Evolutionary conservation across 257 asterid genomes (phyloP).

Genomic region (Solanum bulbocastanum): DNA sequence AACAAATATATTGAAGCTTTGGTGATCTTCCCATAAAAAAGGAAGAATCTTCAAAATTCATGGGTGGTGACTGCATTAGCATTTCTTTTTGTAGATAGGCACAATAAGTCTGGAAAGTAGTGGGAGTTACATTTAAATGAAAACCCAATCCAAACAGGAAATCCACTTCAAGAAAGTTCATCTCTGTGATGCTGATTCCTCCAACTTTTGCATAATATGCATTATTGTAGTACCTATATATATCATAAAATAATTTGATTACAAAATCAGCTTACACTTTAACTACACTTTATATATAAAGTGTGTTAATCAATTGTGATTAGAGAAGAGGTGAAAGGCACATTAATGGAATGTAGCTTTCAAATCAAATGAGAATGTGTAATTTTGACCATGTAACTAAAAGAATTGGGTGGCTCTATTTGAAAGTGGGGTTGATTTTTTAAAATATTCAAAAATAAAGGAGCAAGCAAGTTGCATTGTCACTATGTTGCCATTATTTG

Average conservation of each 20-base stretch:
- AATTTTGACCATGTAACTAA: constrained; percentile 15
- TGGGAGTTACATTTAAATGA: constrained; percentile 79
- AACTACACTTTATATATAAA: background rate
- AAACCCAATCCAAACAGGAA: constrained; percentile 84
- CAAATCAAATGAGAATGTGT: constrained; percentile 35
- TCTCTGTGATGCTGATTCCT: constrained; percentile 89
- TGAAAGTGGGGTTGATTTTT: background rate
- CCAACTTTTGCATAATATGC: constrained; percentile 96
- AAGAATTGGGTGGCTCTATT: constrained; percentile 10
- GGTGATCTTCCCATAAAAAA: constrained; percentile 34
- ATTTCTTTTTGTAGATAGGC: constrained; percentile 65
- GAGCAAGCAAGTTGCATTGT: background rate
- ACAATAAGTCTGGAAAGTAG: constrained; percentile 58
- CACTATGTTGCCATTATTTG: background rate
- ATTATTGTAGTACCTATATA: constrained; percentile 76
- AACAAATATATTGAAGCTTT: constrained; percentile 35
- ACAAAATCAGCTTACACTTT: background rate
- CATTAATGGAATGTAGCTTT: constrained; percentile 28
- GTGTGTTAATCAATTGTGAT: background rate
- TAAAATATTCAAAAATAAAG: background rate
- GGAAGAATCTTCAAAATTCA: constrained; percentile 29
- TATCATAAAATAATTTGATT: background rate
- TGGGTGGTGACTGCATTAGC: constrained; percentile 48
- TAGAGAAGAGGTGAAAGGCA: background rate
- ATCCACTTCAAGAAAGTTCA: constrained; percentile 92